Evolutionary conservation across 371 early-diverging fungal species (phyloP).

Genomic region (Basidiobolus meristosporus): DNA sequence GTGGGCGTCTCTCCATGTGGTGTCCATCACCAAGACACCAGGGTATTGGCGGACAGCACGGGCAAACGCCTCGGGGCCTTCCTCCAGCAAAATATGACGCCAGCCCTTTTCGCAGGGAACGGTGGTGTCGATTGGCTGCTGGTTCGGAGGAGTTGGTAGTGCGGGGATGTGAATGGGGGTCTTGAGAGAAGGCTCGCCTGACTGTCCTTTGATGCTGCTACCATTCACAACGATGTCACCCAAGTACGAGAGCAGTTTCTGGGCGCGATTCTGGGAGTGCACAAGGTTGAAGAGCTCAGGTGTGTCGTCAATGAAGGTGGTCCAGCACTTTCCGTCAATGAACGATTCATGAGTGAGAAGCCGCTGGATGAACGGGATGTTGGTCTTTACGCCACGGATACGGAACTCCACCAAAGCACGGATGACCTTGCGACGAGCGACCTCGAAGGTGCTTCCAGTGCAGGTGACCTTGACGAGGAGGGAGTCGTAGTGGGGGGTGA

Average conservation of each 20-base stretch:
- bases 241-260: constrained; percentile 69
- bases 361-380: constrained; percentile 79
- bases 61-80: constrained; percentile 80
- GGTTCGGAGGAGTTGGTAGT: neutral
- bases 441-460: constrained; percentile 66
- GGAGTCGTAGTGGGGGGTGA: constrained; percentile 92
- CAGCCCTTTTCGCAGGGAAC: constrained; percentile 56
- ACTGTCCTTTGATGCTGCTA: constrained; percentile 72
- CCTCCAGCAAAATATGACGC: constrained; percentile 63
- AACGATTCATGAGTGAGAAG: constrained; percentile 64
- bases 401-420: constrained; percentile 83
- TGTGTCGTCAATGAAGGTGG: constrained; percentile 91
- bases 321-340: constrained; percentile 68
- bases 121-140: constrained; percentile 15
- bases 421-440: constrained; percentile 71
- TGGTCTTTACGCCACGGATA: constrained; percentile 91
- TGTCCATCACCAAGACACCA: constrained; percentile 80
- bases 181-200: constrained; percentile 7
- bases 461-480: constrained; percentile 86
- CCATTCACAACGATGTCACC: constrained; percentile 87
- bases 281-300: constrained; percentile 65
- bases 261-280: constrained; percentile 64
- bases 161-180: neutral
- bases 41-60: constrained; percentile 72
- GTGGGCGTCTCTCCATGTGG: constrained; percentile 91